Evolutionary conservation across 1,284 basidiomycete species (phyloP), one percentile per base, ranked within the genome.

Genomic region (Ganoderma lucidum): DNA sequence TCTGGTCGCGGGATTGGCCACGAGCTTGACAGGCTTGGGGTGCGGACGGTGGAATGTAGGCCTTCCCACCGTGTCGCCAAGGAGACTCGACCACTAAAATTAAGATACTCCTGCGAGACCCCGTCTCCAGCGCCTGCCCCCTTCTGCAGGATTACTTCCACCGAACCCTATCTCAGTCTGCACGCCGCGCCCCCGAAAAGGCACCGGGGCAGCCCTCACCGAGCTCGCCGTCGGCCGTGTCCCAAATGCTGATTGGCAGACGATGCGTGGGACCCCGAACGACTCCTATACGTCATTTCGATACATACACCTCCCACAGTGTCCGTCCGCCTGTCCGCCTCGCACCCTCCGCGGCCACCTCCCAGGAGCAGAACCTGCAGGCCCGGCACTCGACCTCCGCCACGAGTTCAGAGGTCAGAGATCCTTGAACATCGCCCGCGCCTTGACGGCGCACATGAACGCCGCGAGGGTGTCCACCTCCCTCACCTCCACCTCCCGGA

Each of bases 401-500:
- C 30, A 9, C 56, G 17, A 0, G 28, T 6, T 67, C 44, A 65
- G 30, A 73, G 63, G 35, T 53, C 44, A 66, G 30, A 73, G 63
- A 30, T 53, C 61, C 39, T 59, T 63, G 59, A 62, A 77, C 73
- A 71, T 59, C 78, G 84, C 85, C 80, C 87, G 91, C 37, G 86
- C 83, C 79, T 88, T 91, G 83, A 93, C 86, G 23, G 88, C 85
- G 76, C 86, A 88, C 88, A 93, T 89, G 74, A 94, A 94, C 58
- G 87, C 85, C n/a, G 91, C 90, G 45, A 94, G 81, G n/a, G 89
- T 91, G 70, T 94, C 93, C 63, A 92, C 88, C 79, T 94, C 93
- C 78, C 89, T 89, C 39, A 89, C 85, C 10, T 82, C 78, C 32
- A 83, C 79, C 66, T 89, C 87, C 68, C 85, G 83, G 77, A 93